Conservation (phyloP, 2,329 filamentous ascomycete genomes). For the Sporothrix sp. region DNA sequence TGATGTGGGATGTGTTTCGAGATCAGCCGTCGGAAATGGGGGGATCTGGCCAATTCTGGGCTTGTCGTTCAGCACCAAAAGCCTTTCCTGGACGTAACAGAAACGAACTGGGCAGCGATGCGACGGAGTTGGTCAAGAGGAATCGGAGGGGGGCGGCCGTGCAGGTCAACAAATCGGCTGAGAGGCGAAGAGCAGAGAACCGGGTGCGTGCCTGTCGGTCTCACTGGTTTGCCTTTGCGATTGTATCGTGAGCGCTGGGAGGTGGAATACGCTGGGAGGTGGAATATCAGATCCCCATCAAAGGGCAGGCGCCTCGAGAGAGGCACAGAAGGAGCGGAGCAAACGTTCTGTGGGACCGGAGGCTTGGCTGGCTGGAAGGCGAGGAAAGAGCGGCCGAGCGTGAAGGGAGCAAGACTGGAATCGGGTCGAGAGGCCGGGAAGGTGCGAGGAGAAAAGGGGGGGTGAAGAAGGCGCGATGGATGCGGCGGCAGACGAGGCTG, state of each 20-base stretch:
- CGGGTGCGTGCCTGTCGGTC: background rate
- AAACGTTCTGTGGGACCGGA: background rate
- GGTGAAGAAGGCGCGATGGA: background rate
- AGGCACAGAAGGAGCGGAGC: background rate
- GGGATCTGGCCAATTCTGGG: background rate
- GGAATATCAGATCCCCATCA: too few relatives aligned
- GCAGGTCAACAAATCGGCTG: too few relatives aligned
- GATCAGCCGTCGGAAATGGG: too few relatives aligned
- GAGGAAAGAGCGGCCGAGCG: background rate
- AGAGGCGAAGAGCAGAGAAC: too few relatives aligned
- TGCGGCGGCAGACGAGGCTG: background rate
- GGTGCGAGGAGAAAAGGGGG: conserved; percentile 2
- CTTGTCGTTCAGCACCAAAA: conserved; percentile 1
- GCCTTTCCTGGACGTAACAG: background rate
- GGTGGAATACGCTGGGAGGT: background rate
- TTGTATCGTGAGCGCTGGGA: background rate
- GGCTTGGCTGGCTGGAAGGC: background rate
- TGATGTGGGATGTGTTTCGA: too few relatives aligned
- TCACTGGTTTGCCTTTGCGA: background rate
- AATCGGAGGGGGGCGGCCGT: background rate
- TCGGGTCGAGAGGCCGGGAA: background rate
- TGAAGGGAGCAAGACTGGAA: background rate
- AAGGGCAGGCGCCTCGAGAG: too few relatives aligned
- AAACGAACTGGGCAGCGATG: too few relatives aligned
- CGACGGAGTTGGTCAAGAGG: background rate